Evolutionary conservation across 139 green algal species (phyloP).

Genomic region (Coelastrella sp.): DNA sequence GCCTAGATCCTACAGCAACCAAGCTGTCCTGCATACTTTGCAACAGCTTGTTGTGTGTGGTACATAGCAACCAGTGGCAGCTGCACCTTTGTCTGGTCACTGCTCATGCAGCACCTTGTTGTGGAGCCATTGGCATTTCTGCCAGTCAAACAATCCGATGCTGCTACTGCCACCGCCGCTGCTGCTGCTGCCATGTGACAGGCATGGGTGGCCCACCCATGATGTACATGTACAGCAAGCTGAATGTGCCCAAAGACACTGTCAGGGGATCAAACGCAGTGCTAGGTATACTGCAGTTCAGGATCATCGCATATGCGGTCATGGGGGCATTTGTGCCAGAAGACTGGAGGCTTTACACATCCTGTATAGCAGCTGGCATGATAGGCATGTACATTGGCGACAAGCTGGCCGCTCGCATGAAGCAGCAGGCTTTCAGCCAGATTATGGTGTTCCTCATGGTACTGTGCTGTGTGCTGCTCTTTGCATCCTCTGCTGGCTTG

Average conservation of each 20-base stretch:
- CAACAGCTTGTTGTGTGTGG: not conserved
- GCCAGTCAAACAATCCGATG: not conserved
- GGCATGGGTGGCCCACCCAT: conserved; percentile 54
- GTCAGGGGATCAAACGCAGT: conserved; percentile 54
- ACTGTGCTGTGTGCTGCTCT: conserved; percentile 52
- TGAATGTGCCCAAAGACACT: conserved; percentile 51
- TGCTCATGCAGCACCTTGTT: not conserved
- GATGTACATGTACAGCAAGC: conserved; percentile 52
- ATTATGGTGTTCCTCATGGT: conserved; percentile 50
- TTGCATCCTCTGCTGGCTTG: conserved; percentile 42
- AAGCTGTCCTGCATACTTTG: too few species aligned
- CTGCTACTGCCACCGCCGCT: not conserved
- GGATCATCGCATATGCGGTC: conserved; percentile 43
- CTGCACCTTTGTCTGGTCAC: not conserved
- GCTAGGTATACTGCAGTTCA: conserved; percentile 49
- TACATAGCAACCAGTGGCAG: not conserved
- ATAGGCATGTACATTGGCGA: conserved; percentile 39
- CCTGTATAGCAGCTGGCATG: not conserved
- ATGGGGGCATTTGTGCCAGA: conserved; percentile 33
- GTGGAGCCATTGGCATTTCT: not conserved
- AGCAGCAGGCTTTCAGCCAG: conserved; percentile 48
- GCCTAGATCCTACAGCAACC: not conserved
- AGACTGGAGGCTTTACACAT: conserved; percentile 39
- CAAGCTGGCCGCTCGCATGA: conserved; percentile 3
- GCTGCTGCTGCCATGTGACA: not conserved